These are phyloP conservation scores for Wickerhamomyces mucosus DNA, from an alignment of 805 yeast species.

Conservation along the genomic window DNA sequence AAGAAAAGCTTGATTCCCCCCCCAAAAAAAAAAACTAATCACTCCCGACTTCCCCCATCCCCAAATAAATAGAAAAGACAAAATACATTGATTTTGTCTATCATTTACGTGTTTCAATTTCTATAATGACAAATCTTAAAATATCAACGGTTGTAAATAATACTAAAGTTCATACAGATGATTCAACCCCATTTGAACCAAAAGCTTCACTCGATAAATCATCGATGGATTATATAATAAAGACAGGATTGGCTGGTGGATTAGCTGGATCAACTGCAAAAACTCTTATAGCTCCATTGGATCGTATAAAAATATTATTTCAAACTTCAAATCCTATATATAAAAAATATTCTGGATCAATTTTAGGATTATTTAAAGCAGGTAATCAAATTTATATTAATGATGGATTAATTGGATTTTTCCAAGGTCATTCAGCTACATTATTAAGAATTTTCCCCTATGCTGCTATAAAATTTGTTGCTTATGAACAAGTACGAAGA, in stretches of 20 bases:
- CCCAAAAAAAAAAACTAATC: too few species aligned
- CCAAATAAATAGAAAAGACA: too few species aligned
- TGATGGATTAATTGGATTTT: conserved; percentile 76
- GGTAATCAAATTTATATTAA: conserved; percentile 50
- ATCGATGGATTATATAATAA: conserved; percentile 65
- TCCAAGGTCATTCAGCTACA: conserved; percentile 95
- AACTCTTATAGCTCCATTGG: conserved; percentile 90
- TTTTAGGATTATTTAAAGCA: conserved; percentile 68
- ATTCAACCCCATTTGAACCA: conserved; percentile 13
- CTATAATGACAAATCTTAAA: too few species aligned
- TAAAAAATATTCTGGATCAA: conserved; percentile 67
- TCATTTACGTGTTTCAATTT: too few species aligned
- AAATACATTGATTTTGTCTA: too few species aligned
- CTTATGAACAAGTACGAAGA: conserved; percentile 86
- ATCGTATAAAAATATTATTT: conserved; percentile 87
- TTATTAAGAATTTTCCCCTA: conserved; percentile 87
- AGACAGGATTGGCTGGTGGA: conserved; percentile 92
- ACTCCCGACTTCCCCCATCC: too few species aligned
- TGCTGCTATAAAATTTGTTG: conserved; percentile 94
- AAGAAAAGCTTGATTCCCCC: too few species aligned
- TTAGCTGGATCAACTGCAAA: conserved; percentile 94
- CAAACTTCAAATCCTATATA: conserved; percentile 94
- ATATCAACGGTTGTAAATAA: conserved; percentile 9
- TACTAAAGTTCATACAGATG: conserved; percentile 12
- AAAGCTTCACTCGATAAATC: conserved; percentile 42